Evolutionary conservation across 352 stramenopile species (phyloP).

Genomic region (Pythium dissotocum): DNA sequence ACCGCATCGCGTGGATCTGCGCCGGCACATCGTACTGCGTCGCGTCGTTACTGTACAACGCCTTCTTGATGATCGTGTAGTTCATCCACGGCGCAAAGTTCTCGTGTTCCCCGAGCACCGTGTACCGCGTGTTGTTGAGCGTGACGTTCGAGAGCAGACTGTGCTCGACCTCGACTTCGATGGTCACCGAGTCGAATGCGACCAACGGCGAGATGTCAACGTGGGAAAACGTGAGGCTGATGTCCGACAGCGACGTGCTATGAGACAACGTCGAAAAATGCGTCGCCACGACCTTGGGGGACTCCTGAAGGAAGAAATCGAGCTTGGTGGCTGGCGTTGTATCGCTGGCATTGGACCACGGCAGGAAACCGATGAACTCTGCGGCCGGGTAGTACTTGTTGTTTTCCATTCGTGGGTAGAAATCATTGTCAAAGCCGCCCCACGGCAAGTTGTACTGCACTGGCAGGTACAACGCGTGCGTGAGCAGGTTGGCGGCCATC

Average conservation of each 20-base stretch:
- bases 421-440: not conserved
- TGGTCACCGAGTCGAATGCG: not conserved
- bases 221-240: not conserved
- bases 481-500: not conserved
- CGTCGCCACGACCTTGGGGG: not conserved
- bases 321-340: not conserved
- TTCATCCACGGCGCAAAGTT: not conserved
- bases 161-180: not conserved
- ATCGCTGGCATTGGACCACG: not conserved
- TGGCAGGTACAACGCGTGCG: not conserved
- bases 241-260: not conserved
- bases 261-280: not conserved
- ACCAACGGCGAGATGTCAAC: not conserved
- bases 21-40: not conserved
- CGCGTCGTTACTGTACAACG: not conserved
- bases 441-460: not conserved
- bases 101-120: not conserved
- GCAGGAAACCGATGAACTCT: not conserved
- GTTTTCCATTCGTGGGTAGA: not conserved
- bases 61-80: not conserved
- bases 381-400: not conserved
- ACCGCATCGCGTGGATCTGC: not conserved
- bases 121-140: not conserved
- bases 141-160: not conserved
- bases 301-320: not conserved